Evolutionary conservation across 176 grass and related monocot genomes (phyloP).

Genomic region (Triticum turgidum): DNA sequence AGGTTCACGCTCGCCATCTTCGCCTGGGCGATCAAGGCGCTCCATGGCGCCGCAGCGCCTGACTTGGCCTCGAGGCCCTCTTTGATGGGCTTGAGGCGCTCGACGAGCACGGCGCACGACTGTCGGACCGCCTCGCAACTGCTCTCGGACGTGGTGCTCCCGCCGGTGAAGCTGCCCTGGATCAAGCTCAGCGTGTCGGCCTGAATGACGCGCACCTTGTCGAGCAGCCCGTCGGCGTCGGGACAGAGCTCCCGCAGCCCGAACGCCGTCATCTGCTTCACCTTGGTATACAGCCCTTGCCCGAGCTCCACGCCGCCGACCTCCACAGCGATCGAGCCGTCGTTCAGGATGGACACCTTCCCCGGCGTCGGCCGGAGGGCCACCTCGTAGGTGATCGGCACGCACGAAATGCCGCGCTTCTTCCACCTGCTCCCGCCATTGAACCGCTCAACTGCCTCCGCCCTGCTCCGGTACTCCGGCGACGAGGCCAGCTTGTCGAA

Average conservation of each 20-base stretch:
- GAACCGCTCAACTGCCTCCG: constrained; percentile 39
- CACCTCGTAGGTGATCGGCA: constrained; percentile 62
- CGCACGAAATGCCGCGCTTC: constrained; percentile 86
- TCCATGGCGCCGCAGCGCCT: constrained; percentile 50
- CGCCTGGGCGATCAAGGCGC: constrained; percentile 59
- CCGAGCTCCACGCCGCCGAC: constrained; percentile 85
- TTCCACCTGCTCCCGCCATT: constrained; percentile 65
- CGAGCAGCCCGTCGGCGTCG: constrained; percentile 47
- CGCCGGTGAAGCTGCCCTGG: constrained; percentile 71
- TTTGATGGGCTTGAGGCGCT: constrained; percentile 71
- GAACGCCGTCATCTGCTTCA: constrained; percentile 79
- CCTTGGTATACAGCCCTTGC: constrained; percentile 87
- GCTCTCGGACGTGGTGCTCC: constrained; percentile 79
- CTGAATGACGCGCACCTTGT: constrained; percentile 73
- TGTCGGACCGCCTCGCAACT: constrained; percentile 71
- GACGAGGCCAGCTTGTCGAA: constrained; percentile 68
- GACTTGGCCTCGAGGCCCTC: constrained; percentile 51
- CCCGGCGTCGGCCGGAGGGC: constrained; percentile 35
- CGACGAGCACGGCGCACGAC: constrained; percentile 49
- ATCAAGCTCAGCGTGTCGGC: constrained; percentile 70
- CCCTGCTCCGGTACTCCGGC: constrained; percentile 44
- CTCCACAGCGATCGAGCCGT: constrained; percentile 82
- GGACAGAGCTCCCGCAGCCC: constrained; percentile 49
- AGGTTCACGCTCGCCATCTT: constrained; percentile 52
- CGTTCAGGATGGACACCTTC: constrained; percentile 84